A percentile compares a stretch with the other conserved stretches of the same genome.
phyloP scores from a whole-genome alignment of 768 basidiomycete genomes.

The Sarcodon aspratus region DNA sequence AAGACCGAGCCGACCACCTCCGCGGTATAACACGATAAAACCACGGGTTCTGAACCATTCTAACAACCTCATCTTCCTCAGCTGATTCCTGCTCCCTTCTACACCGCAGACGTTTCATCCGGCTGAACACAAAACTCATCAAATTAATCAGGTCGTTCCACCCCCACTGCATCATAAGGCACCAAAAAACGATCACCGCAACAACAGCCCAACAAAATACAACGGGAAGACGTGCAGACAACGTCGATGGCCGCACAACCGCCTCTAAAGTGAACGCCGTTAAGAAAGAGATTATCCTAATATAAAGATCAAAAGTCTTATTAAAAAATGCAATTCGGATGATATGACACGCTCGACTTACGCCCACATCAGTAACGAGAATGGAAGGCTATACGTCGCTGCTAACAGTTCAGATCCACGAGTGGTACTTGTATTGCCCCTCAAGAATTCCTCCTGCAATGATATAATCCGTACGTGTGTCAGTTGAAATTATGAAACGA shows the following conservation, averaged over 20 bases:
- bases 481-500: neutral
- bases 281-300: constrained; percentile 28
- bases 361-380: constrained; percentile 50
- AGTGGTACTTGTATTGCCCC: constrained; percentile 10
- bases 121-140: neutral
- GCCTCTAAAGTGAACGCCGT: constrained; percentile 23
- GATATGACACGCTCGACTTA: constrained; percentile 18
- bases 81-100: neutral
- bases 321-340: neutral
- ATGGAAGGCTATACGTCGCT: constrained; percentile 41
- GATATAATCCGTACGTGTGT: constrained; percentile 2
- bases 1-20: too few species aligned
- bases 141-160: constrained; percentile 1
- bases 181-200: constrained; percentile 28
- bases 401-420: constrained; percentile 41
- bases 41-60: too few species aligned
- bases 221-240: constrained; percentile 15
- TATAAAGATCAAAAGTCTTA: neutral
- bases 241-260: constrained; percentile 17
- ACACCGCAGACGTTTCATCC: neutral
- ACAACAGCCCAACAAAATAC: constrained; percentile 19
- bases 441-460: constrained; percentile 15
- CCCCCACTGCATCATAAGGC: constrained; percentile 32
- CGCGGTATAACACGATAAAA: too few species aligned
- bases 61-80: too few species aligned